phyloP scores from a whole-genome alignment of 352 stramenopile genomes.

The Poterioochromonas sp. region DNA sequence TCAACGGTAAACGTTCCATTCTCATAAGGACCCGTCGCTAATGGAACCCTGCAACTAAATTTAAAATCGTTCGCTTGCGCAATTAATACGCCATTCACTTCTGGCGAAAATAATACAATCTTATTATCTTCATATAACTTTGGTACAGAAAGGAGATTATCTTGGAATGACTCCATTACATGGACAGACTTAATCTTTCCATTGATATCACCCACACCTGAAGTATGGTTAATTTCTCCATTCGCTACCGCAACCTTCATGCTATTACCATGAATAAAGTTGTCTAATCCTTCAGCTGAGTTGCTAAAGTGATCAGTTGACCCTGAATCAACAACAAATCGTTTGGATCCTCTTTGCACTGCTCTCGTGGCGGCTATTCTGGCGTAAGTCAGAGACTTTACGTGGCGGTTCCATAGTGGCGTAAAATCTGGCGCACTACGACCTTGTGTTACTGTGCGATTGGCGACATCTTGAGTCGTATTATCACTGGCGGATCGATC shows the following conservation, averaged over 20 bases:
- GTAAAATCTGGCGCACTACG: constrained; percentile 7
- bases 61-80: neutral
- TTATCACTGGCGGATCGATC: constrained; percentile 10
- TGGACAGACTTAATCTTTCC: neutral
- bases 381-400: constrained; percentile 11
- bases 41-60: neutral
- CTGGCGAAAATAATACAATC: neutral
- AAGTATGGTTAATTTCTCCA: neutral
- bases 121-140: neutral
- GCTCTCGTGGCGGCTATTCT: constrained; percentile 7
- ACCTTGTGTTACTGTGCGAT: constrained; percentile 7
- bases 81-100: neutral
- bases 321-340: constrained; percentile 8
- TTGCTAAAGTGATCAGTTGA: neutral
- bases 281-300: neutral
- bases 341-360: constrained; percentile 11
- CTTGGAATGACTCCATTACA: neutral
- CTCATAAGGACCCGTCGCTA: neutral
- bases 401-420: constrained; percentile 5
- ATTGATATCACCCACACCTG: neutral
- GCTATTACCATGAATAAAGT: neutral
- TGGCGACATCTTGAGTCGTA: constrained; percentile 10
- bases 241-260: neutral
- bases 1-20: neutral
- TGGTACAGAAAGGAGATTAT: neutral